These are phyloP conservation scores for Quercus lobata DNA, from an alignment of 331 rosid species.

Conservation along the genomic window DNA sequence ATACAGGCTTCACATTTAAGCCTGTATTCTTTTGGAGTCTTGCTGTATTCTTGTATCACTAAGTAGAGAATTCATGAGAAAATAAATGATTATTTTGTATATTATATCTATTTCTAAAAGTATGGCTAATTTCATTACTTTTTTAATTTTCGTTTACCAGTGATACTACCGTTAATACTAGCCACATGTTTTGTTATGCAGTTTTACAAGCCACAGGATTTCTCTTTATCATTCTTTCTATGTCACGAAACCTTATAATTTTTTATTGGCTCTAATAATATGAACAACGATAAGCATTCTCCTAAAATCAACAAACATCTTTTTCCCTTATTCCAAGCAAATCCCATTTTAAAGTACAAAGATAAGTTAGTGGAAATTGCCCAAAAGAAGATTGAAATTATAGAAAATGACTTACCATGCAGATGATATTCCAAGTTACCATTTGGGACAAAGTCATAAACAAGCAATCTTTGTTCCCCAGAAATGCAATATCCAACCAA, in stretches of 20 bases:
- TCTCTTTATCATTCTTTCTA: background rate
- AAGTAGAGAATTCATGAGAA: background rate
- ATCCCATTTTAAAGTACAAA: background rate
- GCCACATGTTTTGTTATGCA: background rate
- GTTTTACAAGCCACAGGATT: background rate
- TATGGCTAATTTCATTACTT: too few relatives aligned
- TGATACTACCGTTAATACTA: background rate
- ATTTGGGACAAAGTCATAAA: too few relatives aligned
- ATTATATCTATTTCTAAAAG: too few relatives aligned
- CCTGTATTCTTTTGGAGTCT: too few relatives aligned
- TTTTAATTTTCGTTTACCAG: too few relatives aligned
- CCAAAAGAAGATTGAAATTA: background rate
- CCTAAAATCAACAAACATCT: background rate
- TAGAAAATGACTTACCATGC: conserved; percentile 37
- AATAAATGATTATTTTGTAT: background rate
- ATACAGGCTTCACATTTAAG: too few relatives aligned
- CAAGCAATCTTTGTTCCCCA: too few relatives aligned
- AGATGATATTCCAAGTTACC: too few relatives aligned
- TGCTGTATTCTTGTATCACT: background rate
- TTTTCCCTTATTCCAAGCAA: background rate
- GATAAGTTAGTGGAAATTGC: background rate
- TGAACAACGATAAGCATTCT: background rate
- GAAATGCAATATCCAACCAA: too few relatives aligned
- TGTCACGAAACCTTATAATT: background rate
- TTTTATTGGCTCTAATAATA: background rate